A percentile compares a stretch with the other conserved stretches of the same genome.
Conservation (phyloP, 179 eudicot genomes). For the Vitellaria paradoxa region DNA sequence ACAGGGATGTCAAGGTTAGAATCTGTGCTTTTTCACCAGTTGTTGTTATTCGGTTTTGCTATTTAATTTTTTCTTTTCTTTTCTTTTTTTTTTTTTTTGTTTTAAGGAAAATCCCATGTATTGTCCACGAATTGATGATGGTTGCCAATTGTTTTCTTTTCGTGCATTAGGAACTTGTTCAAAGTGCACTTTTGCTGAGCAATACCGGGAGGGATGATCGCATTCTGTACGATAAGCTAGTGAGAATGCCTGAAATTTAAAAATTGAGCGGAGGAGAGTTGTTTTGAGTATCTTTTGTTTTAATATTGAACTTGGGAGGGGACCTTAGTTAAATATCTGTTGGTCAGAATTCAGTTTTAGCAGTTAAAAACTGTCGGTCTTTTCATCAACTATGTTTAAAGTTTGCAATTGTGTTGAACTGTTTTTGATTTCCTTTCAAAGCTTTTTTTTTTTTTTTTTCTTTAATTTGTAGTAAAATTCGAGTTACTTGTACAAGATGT, state of each 20-base stretch:
- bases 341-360: no score
- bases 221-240: conserved; percentile 81
- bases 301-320: no score
- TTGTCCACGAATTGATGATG: neutral
- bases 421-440: no score
- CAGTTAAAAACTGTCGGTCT: no score
- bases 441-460: no score
- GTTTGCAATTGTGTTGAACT: no score
- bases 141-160: conserved; percentile 1
- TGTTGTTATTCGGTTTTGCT: neutral
- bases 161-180: conserved; percentile 75
- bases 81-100: neutral
- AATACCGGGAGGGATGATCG: conserved; percentile 89
- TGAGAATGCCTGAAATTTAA: conserved; percentile 39
- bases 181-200: conserved; percentile 94
- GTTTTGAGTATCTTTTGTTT: no score
- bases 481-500: no score
- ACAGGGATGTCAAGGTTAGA: conserved; percentile 92
- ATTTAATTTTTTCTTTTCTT: neutral
- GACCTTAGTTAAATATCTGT: no score
- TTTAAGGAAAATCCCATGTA: neutral
- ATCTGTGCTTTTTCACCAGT: neutral
- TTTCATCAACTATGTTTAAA: no score
- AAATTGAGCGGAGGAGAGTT: no score
- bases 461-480: no score